Conservation (phyloP, 1,139 yeast genomes). For the Lizanozyma gosingica region DNA sequence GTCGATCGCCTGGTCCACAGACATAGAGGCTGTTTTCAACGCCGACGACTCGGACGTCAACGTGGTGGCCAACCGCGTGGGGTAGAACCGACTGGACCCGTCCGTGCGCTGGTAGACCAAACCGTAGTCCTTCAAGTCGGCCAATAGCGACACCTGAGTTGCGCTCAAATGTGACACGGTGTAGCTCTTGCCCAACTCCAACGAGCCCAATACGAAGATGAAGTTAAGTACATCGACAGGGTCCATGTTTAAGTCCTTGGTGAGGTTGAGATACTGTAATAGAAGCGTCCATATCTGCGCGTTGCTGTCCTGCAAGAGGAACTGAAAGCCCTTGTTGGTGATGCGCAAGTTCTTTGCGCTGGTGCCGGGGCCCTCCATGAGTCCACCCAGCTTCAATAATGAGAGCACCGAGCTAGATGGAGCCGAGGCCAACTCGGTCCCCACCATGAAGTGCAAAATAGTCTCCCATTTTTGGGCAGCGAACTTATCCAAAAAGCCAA, state of each 20-base stretch:
- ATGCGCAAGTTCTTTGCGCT: constrained; percentile 47
- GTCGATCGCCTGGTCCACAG: constrained; percentile 52
- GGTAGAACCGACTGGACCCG: constrained; percentile 63
- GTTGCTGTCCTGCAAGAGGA: constrained; percentile 81
- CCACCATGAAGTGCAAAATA: constrained; percentile 95
- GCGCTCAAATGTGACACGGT: constrained; percentile 61
- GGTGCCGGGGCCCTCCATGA: constrained; percentile 59
- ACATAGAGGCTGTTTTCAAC: constrained; percentile 60
- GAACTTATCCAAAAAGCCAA: constrained; percentile 63
- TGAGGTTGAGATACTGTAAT: constrained; percentile 76
- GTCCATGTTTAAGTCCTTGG: constrained; percentile 83
- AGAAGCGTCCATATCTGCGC: constrained; percentile 93
- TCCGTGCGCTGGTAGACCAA: constrained; percentile 70
- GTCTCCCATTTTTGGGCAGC: constrained; percentile 91
- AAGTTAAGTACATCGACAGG: constrained; percentile 94
- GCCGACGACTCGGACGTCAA: constrained; percentile 77
- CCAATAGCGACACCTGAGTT: constrained; percentile 81
- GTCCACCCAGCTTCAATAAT: constrained; percentile 62
- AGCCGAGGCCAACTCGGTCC: constrained; percentile 57
- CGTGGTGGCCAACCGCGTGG: constrained; percentile 86
- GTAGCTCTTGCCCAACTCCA: constrained; percentile 85
- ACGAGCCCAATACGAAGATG: constrained; percentile 84
- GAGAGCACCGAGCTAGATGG: constrained; percentile 67
- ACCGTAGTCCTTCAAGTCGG: constrained; percentile 87
- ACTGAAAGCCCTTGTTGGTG: constrained; percentile 90